phyloP scores from a whole-genome alignment of 495 filamentous ascomycete genomes.

The Hypoxylon fragiforme region DNA sequence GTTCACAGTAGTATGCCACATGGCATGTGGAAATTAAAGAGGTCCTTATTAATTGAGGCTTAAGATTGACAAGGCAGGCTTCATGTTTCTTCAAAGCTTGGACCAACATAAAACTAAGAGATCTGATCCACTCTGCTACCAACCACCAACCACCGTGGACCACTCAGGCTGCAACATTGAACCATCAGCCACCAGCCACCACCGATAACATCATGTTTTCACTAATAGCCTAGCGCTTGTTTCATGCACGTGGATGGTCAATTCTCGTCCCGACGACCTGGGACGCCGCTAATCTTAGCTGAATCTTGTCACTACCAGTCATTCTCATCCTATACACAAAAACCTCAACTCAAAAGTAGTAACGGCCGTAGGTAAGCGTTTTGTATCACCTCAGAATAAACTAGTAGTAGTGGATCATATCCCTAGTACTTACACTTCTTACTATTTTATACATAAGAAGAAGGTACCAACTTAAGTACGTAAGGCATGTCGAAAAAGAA shows the following conservation, averaged over 20 bases:
- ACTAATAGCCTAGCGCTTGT: too few relatives aligned
- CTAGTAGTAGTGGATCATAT: background rate
- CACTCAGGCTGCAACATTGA: too few relatives aligned
- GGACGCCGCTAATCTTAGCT: slow-evolving; percentile 25
- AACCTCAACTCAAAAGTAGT: slow-evolving; percentile 2
- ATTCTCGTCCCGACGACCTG: slow-evolving; percentile 22
- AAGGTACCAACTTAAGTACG: slow-evolving; percentile 5
- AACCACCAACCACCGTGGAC: too few relatives aligned
- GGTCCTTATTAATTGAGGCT: too few relatives aligned
- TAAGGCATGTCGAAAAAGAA: slow-evolving; percentile 12
- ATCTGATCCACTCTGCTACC: too few relatives aligned
- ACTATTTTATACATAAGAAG: slow-evolving; percentile 1
- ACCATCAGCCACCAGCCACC: too few relatives aligned
- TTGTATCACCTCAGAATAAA: slow-evolving; percentile 26
- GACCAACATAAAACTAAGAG: too few relatives aligned
- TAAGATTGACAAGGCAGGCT: too few relatives aligned
- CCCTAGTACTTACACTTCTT: slow-evolving; percentile 4
- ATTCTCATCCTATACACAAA: background rate
- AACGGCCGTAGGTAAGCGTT: slow-evolving; percentile 25
- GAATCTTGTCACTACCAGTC: slow-evolving; percentile 3
- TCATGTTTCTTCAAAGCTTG: too few relatives aligned
- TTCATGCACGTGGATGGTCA: slow-evolving; percentile 8
- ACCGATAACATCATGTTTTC: too few relatives aligned
- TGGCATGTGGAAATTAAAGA: too few relatives aligned
- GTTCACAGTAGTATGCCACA: too few relatives aligned